phyloP scores from a whole-genome alignment of 768 basidiomycete species.

The Xerocomus potaroensis region DNA sequence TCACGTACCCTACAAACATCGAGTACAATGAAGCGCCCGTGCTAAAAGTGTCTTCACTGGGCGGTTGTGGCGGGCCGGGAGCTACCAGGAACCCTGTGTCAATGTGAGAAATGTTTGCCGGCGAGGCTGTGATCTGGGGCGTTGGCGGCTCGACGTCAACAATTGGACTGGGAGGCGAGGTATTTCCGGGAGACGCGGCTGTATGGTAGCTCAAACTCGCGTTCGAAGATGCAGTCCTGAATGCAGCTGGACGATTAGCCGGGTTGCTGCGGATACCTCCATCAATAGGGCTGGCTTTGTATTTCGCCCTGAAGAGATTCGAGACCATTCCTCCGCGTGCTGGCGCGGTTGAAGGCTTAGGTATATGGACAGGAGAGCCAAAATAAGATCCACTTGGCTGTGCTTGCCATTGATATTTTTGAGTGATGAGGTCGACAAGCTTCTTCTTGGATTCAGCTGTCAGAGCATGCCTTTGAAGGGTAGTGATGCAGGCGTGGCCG shows the following conservation, averaged over 20 bases:
- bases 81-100: neutral
- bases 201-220: constrained; percentile 6
- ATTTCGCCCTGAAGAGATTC: neutral
- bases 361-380: constrained; percentile 3
- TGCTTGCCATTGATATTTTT: constrained; percentile 6
- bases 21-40: constrained; percentile 2
- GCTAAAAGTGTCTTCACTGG: constrained; percentile 2
- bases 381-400: constrained; percentile 8
- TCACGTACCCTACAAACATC: constrained; percentile 8
- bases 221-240: neutral
- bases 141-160: constrained; percentile 13
- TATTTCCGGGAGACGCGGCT: constrained; percentile 8
- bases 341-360: neutral
- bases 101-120: neutral
- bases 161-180: constrained; percentile 1
- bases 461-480: constrained; percentile 12
- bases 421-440: constrained; percentile 14
- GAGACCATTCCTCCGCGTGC: neutral
- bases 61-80: neutral
- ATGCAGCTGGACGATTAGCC: neutral
- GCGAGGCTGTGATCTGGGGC: neutral
- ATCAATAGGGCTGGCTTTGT: neutral
- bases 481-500: constrained; percentile 38
- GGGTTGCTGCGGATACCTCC: neutral
- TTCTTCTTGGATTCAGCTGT: constrained; percentile 11